A percentile compares a stretch with the other conserved stretches of the same genome.
Conservation (phyloP, 495 filamentous ascomycete species). For the Clavariopsis aquatica region DNA sequence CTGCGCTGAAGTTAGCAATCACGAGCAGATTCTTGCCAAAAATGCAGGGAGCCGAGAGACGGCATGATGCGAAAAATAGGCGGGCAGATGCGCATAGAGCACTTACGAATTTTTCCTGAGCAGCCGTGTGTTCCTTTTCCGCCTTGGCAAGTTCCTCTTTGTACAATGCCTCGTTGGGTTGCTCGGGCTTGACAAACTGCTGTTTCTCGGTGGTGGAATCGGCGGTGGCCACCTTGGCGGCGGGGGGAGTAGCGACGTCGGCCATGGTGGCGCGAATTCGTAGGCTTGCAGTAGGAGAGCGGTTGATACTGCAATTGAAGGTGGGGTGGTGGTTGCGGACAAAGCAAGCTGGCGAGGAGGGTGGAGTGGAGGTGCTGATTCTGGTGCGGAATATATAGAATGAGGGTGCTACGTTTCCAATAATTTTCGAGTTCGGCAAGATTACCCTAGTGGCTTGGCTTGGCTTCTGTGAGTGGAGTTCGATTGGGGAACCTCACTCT, state of each 20-base stretch:
- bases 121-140: conserved; percentile 77
- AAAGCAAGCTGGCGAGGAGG: background rate
- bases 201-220: conserved; percentile 34
- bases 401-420: background rate
- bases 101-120: conserved; percentile 77
- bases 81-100: background rate
- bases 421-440: background rate
- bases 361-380: background rate
- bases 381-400: background rate
- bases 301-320: background rate
- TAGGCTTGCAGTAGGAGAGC: no score
- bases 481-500: no score
- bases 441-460: background rate
- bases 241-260: conserved; percentile 39
- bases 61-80: conserved; percentile 4
- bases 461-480: no score
- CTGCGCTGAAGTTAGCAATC: conserved; percentile 49
- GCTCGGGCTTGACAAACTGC: conserved; percentile 51
- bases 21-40: background rate
- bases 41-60: background rate
- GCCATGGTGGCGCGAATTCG: conserved; percentile 36
- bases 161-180: conserved; percentile 70
- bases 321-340: background rate
- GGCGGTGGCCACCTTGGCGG: conserved; percentile 35
- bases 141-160: conserved; percentile 71